phyloP scores from a whole-genome alignment of 768 basidiomycete genomes.

The Mycena galericulata region DNA sequence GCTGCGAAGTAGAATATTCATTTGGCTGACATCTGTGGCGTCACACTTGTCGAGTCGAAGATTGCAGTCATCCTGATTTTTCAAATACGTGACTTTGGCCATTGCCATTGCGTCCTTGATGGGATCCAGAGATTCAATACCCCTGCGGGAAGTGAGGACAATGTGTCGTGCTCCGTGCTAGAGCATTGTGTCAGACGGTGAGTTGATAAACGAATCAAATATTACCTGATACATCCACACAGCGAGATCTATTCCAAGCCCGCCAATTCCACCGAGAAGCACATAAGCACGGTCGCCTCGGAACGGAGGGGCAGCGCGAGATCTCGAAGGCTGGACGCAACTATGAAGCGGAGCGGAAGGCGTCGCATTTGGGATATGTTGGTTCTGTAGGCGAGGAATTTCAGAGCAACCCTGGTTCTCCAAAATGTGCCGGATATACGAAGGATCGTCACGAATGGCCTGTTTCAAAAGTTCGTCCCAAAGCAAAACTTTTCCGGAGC shows the following conservation, averaged over 20 bases:
- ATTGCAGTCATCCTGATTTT: neutral
- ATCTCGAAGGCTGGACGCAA: too few species aligned
- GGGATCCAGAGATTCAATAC: neutral
- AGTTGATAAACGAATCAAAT: too few species aligned
- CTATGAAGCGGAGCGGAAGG: too few species aligned
- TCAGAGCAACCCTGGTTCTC: too few species aligned
- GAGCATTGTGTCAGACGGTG: too few species aligned
- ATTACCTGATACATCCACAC: constrained; percentile 1
- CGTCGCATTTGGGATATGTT: too few species aligned
- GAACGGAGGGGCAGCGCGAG: neutral
- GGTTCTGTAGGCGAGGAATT: too few species aligned
- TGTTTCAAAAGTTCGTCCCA: constrained; percentile 9
- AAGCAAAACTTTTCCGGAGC: constrained; percentile 4
- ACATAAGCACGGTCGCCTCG: neutral
- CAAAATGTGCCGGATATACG: neutral
- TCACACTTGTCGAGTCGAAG: constrained; percentile 6
- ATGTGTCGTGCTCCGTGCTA: constrained; percentile 18
- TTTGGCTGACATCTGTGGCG: neutral
- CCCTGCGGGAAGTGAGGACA: constrained; percentile 13
- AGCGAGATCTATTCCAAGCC: constrained; percentile 9
- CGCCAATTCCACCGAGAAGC: constrained; percentile 12
- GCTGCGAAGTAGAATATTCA: neutral
- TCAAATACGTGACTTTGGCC: neutral
- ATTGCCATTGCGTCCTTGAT: neutral
- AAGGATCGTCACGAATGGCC: neutral